Percentiles rank a stretch among this genome's conserved stretches.
These are phyloP conservation scores for Nicotiana rustica DNA, from an alignment of 305 asterid species.

Conservation along the genomic window DNA sequence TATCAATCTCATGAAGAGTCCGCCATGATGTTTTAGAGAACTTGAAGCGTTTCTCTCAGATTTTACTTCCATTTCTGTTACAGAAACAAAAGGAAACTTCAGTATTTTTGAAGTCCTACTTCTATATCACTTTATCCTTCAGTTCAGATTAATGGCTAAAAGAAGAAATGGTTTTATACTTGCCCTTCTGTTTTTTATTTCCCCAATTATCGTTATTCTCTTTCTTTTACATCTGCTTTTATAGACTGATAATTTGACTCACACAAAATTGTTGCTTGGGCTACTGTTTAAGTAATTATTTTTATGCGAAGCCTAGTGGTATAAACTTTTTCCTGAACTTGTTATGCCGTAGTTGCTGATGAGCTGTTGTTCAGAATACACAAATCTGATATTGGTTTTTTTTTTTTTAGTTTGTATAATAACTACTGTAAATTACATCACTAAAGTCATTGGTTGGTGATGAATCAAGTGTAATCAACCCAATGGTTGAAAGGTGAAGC, in stretches of 20 bases:
- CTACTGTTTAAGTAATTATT: background rate
- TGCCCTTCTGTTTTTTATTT: background rate
- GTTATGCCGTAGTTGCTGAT: background rate
- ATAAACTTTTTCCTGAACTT: background rate
- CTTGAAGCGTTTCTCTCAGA: too few species aligned
- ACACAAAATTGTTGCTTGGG: background rate
- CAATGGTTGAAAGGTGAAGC: background rate
- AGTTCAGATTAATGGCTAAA: too few species aligned
- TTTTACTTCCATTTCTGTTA: too few species aligned
- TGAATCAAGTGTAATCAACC: background rate
- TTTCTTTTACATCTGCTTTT: background rate
- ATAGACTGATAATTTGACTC: slow-evolving; percentile 11
- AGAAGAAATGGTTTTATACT: too few species aligned
- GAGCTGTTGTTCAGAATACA: background rate
- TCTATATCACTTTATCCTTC: too few species aligned
- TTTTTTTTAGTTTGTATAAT: background rate
- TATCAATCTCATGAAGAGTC: too few species aligned
- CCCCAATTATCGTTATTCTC: background rate
- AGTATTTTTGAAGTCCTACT: too few species aligned
- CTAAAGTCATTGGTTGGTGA: slow-evolving; percentile 6
- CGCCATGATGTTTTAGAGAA: too few species aligned
- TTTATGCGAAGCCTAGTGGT: background rate
- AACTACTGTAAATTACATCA: background rate
- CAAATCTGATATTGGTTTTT: background rate
- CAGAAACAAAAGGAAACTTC: too few species aligned